Conservation (phyloP, 2,329 filamentous ascomycete genomes). For the Xylaria hypoxylon region DNA sequence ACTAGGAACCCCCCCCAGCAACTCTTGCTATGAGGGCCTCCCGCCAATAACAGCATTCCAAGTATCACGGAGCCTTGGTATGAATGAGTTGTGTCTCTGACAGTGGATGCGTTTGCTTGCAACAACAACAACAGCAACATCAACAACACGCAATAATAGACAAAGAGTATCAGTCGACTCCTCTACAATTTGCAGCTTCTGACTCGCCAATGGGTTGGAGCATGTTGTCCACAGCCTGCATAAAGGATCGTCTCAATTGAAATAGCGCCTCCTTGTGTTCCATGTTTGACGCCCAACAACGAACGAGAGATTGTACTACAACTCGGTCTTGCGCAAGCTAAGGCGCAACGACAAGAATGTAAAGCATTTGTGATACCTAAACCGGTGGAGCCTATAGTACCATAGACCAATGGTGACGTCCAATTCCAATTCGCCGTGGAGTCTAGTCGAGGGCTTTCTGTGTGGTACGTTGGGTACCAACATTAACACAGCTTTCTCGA, state of each 20-base stretch:
- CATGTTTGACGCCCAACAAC: slow-evolving; percentile 49
- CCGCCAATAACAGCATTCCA: slow-evolving; percentile 35
- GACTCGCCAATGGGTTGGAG: slow-evolving; percentile 37
- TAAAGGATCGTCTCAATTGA: slow-evolving; percentile 26
- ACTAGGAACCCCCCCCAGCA: neutral
- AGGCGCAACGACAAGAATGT: slow-evolving; percentile 28
- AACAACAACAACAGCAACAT: neutral
- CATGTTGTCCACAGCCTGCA: slow-evolving; percentile 30
- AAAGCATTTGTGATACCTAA: slow-evolving; percentile 43
- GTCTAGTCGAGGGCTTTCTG: slow-evolving; percentile 28
- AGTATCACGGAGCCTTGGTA: slow-evolving; percentile 22
- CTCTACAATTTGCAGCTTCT: slow-evolving; percentile 27
- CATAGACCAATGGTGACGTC: slow-evolving; percentile 44
- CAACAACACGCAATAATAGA: slow-evolving; percentile 6
- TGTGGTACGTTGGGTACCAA: slow-evolving; percentile 39
- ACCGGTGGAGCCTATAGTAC: slow-evolving; percentile 30
- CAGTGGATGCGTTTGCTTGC: slow-evolving; percentile 26
- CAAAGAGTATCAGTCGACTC: slow-evolving; percentile 16
- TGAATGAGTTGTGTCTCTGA: slow-evolving; percentile 29
- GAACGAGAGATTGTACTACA: slow-evolving; percentile 12
- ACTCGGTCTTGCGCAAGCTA: slow-evolving; percentile 17
- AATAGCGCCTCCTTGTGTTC: slow-evolving; percentile 27
- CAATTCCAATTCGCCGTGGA: slow-evolving; percentile 47
- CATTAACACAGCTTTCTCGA: slow-evolving; percentile 30
- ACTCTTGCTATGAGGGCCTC: neutral